Percentiles rank a stretch among this genome's conserved stretches.
Conservation (phyloP, 257 asterid genomes). For the Plectranthus barbatus region DNA sequence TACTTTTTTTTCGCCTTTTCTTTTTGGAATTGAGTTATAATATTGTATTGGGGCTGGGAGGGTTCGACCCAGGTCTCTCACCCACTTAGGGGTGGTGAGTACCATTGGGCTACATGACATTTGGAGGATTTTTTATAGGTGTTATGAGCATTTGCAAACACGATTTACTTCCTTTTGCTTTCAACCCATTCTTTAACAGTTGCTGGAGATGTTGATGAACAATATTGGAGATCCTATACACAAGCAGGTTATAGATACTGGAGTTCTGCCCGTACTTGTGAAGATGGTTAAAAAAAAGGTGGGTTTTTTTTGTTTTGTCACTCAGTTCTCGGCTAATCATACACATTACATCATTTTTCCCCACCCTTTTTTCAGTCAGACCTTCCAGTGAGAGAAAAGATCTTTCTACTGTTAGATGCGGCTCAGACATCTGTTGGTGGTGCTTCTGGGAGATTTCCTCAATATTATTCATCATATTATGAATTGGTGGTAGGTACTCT, state of each 20-base stretch:
- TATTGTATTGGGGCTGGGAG: no score
- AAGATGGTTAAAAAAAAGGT: constrained; percentile 96
- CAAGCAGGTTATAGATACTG: constrained; percentile 75
- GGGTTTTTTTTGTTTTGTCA: neutral
- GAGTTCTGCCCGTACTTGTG: constrained; percentile 70
- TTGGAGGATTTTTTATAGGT: neutral
- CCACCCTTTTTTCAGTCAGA: constrained; percentile 50
- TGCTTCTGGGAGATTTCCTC: constrained; percentile 88
- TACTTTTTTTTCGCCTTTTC: no score
- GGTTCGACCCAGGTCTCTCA: no score
- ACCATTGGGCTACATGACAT: no score
- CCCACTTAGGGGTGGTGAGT: no score
- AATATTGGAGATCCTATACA: constrained; percentile 91
- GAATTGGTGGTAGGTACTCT: constrained; percentile 80
- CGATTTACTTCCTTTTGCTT: constrained; percentile 12
- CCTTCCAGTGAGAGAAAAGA: constrained; percentile 70
- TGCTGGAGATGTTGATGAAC: constrained; percentile 93
- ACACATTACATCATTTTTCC: constrained; percentile 1
- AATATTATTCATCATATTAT: constrained; percentile 76
- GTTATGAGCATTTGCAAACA: neutral
- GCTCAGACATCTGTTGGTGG: constrained; percentile 98
- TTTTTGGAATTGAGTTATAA: no score
- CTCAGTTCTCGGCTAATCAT: neutral
- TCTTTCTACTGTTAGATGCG: constrained; percentile 87
- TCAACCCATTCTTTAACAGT: constrained; percentile 36